Evolutionary conservation across 306 rosid genomes (phyloP), one percentile per base, ranked within the genome.

Genomic region (cucumber (Cucumis sativus)): DNA sequence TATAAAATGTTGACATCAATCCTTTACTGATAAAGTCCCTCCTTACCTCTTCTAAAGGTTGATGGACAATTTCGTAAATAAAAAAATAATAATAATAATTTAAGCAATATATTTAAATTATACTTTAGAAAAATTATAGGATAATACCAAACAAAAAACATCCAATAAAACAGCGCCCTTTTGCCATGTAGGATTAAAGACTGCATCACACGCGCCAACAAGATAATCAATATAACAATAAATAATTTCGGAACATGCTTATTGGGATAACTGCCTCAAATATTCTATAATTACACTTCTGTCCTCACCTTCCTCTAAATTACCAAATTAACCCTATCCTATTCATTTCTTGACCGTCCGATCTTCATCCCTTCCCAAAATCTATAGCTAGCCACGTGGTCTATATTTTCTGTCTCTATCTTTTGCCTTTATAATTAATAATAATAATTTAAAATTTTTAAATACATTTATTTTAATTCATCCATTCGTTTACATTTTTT

Each of bases 131-230:
- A 35, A 5, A 6, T 74, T 18, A 14, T 11, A 51, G 39, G 83
- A 86, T 79, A 86, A 83, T 72, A 72, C 65, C 51, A 49, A 75
- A 37, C 40, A 77, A 77, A 86, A 84, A 75, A 83, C 52, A 14
- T 13, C 79, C 75, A 81, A 87, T 62, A 10, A 69, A 20, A 66
- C 25, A 75, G 55, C 21, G 11, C 18, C 2, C 56, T 54, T 82
- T 78, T 47, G 20, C 65, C 88, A 80, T 57, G 45, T 76, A 9
- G 60, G 81, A 75, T 76, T 13, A 10, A 20, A 0, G 7, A 1
- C 3, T 15, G 6, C 11, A 4, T 52, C 47, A 6, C 37, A 77
- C 30, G 74, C 54, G 74, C 54, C 20, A 13, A 23, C 9, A 11
- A 45, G 1, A 20, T 18, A 23, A 33, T 33, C 3, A 33, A 33